Percentiles rank a stretch among this genome's conserved stretches.
These are phyloP conservation scores for Kalmanozyma brasiliensis DNA, from an alignment of 1,284 basidiomycete genomes.

Conservation along the genomic window DNA sequence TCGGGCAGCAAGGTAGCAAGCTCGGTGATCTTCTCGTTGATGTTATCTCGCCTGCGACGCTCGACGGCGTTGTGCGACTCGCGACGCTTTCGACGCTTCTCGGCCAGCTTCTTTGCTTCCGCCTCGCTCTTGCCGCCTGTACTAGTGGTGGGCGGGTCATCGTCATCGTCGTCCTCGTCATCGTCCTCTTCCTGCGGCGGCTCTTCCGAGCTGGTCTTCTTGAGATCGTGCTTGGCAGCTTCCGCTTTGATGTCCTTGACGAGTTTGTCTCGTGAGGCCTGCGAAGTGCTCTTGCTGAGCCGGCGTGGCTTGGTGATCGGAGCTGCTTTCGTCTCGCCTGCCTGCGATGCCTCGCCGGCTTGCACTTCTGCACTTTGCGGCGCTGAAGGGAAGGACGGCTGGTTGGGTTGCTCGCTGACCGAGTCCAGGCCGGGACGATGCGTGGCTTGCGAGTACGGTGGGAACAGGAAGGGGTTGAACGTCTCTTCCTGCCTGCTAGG, in stretches of 20 bases:
- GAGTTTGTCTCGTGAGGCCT: conserved; percentile 16
- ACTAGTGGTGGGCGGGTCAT: conserved; percentile 15
- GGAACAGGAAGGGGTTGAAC: conserved; percentile 51
- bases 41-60: conserved; percentile 84
- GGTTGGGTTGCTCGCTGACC: conserved; percentile 3
- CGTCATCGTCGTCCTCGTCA: conserved; percentile 45
- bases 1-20: conserved; percentile 87
- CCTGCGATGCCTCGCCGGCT: conserved; percentile 33
- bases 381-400: not conserved
- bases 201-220: conserved; percentile 27
- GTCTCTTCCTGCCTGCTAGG: conserved; percentile 15
- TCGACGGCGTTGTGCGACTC: conserved; percentile 93
- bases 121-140: conserved; percentile 40
- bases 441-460: conserved; percentile 35
- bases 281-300: conserved; percentile 32
- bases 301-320: conserved; percentile 22
- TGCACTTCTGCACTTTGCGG: not conserved
- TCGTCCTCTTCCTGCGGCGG: conserved; percentile 37
- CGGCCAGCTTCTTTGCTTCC: conserved; percentile 67
- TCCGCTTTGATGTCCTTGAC: conserved; percentile 28
- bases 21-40: conserved; percentile 92
- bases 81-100: conserved; percentile 80
- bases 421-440: conserved; percentile 5
- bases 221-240: conserved; percentile 10
- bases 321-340: conserved; percentile 14